These are phyloP conservation scores for Coniferiporia sulphurascens DNA, from an alignment of 1,284 basidiomycete genomes.

Conservation along the genomic window DNA sequence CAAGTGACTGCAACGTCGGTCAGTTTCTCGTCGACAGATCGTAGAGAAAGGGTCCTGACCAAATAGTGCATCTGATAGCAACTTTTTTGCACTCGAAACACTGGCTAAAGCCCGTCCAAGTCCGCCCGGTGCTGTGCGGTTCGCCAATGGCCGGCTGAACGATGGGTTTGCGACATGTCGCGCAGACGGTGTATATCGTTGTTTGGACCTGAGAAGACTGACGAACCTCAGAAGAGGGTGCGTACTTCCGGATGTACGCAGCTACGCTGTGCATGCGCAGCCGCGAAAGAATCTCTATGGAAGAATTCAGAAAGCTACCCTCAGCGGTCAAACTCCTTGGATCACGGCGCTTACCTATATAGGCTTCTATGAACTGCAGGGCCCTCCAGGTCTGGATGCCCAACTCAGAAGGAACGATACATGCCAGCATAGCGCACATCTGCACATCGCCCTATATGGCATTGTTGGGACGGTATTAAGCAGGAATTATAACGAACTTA, in stretches of 20 bases:
- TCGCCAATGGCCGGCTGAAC: constrained; percentile 34
- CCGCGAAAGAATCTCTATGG: constrained; percentile 55
- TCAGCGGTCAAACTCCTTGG: background rate
- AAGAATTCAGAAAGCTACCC: background rate
- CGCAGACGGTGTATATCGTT: constrained; percentile 60
- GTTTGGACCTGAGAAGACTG: constrained; percentile 58
- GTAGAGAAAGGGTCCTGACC: constrained; percentile 36
- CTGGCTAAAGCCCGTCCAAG: constrained; percentile 35
- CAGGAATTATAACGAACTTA: constrained; percentile 24
- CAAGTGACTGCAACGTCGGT: constrained; percentile 47
- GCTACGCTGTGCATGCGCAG: constrained; percentile 56
- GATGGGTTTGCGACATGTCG: constrained; percentile 59
- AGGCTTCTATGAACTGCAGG: constrained; percentile 59
- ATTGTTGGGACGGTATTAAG: background rate
- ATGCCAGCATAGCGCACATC: constrained; percentile 64
- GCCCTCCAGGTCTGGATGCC: constrained; percentile 37
- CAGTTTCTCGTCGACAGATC: constrained; percentile 1
- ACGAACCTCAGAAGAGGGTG: constrained; percentile 43
- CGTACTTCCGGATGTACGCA: constrained; percentile 67
- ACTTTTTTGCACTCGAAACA: constrained; percentile 50
- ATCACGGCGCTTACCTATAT: constrained; percentile 50
- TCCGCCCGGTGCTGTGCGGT: constrained; percentile 27
- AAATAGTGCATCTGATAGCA: constrained; percentile 59
- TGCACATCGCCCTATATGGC: constrained; percentile 62
- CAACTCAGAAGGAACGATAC: constrained; percentile 56